These are phyloP conservation scores for Ligustrum vulgare DNA, from an alignment of 257 asterid genomes.

Conservation along the genomic window DNA sequence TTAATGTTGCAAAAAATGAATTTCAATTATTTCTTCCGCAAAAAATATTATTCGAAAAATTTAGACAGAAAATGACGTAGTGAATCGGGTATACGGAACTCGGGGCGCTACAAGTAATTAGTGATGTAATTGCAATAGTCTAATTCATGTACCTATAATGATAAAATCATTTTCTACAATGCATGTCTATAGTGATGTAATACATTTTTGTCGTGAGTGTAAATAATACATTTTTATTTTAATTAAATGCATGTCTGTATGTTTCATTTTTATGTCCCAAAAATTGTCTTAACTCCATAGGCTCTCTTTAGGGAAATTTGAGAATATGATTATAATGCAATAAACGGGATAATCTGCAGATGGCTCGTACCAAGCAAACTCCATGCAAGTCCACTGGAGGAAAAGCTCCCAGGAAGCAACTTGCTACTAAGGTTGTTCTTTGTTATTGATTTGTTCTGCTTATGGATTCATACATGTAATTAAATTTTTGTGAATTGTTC, in stretches of 20 bases:
- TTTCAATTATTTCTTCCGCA: too few relatives aligned
- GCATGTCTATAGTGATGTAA: neutral
- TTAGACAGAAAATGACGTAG: too few relatives aligned
- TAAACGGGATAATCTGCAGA: conserved; percentile 17
- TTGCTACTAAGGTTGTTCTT: conserved; percentile 45
- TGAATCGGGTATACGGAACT: too few relatives aligned
- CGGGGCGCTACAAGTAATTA: too few relatives aligned
- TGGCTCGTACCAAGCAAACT: conserved; percentile 69
- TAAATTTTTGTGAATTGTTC: neutral
- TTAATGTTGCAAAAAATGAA: too few relatives aligned
- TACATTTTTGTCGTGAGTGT: conserved; percentile 3
- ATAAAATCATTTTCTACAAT: neutral
- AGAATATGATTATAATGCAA: neutral
- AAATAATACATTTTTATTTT: too few relatives aligned
- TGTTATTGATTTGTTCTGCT: neutral
- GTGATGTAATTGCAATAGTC: conserved; percentile 6
- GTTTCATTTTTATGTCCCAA: too few relatives aligned
- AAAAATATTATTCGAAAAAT: too few relatives aligned
- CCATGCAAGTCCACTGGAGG: conserved; percentile 66
- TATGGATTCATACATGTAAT: neutral
- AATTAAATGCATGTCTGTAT: conserved; percentile 3
- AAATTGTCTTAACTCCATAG: too few relatives aligned
- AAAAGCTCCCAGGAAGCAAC: conserved; percentile 68
- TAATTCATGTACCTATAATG: neutral
- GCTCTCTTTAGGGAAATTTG: neutral